Percentiles rank a stretch among this genome's conserved stretches.
Conservation (phyloP, 2,329 filamentous ascomycete species). For the Ophiognomonia clavigignenti-juglandacearum region DNA sequence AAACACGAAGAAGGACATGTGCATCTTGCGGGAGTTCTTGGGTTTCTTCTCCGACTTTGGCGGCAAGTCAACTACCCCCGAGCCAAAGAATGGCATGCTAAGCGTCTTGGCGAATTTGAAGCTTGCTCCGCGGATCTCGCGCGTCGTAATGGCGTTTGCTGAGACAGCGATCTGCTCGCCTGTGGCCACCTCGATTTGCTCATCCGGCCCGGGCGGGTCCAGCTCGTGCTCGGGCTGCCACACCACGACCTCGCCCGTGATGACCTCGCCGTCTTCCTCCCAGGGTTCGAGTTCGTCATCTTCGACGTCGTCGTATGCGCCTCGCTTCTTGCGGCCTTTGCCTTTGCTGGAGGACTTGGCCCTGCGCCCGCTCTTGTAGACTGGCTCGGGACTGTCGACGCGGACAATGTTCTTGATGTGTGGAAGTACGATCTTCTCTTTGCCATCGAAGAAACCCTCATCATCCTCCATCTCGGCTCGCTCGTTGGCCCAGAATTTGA, state of each 20-base stretch:
- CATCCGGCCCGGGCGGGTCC: conserved; percentile 48
- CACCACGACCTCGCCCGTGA: conserved; percentile 58
- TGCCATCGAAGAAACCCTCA: conserved; percentile 41
- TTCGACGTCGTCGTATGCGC: conserved; percentile 41
- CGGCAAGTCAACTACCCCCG: conserved; percentile 84
- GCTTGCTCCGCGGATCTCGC: conserved; percentile 57
- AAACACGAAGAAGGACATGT: conserved; percentile 93
- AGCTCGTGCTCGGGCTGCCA: conserved; percentile 58
- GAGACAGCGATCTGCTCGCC: conserved; percentile 55
- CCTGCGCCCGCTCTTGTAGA: conserved; percentile 14
- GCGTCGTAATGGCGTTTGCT: conserved; percentile 50
- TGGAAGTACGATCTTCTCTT: conserved; percentile 53
- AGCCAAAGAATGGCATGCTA: conserved; percentile 79
- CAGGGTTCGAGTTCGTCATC: conserved; percentile 60
- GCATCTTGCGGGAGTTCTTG: conserved; percentile 94
- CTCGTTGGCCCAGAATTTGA: conserved; percentile 86
- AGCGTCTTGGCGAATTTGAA: conserved; percentile 90
- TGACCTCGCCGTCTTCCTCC: conserved; percentile 62
- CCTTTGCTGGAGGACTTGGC: conserved; percentile 16
- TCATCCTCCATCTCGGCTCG: conserved; percentile 62
- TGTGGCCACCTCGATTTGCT: conserved; percentile 44
- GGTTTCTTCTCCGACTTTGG: conserved; percentile 77
- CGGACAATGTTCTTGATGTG: conserved; percentile 75
- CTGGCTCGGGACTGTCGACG: conserved; percentile 54
- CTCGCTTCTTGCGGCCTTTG: conserved; percentile 25